Evolutionary conservation across 306 rosid genomes (phyloP).

Genomic region (Vicia sativa): DNA sequence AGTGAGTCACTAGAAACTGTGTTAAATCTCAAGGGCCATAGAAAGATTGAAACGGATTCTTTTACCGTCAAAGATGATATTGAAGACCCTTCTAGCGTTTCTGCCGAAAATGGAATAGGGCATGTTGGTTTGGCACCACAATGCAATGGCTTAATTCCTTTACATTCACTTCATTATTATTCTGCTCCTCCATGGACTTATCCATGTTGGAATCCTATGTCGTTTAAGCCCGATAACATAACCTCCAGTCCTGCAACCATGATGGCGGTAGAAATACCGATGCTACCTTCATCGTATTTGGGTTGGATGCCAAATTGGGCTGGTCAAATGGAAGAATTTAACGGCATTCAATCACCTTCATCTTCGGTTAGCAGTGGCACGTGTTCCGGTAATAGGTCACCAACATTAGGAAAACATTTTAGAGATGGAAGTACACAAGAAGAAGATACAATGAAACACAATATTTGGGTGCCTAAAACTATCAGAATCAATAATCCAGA

Average conservation of each 20-base stretch:
- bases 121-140: conserved; percentile 38
- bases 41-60: conserved; percentile 36
- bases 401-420: conserved; percentile 62
- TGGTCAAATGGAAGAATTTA: conserved; percentile 38
- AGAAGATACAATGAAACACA: conserved; percentile 44
- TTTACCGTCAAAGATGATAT: conserved; percentile 35
- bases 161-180: conserved; percentile 44
- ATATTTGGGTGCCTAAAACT: conserved; percentile 73
- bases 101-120: conserved; percentile 43
- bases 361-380: conserved; percentile 41
- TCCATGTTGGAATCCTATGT: conserved; percentile 52
- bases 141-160: conserved; percentile 34
- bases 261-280: conserved; percentile 42
- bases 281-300: conserved; percentile 45
- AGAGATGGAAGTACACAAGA: conserved; percentile 50
- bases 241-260: conserved; percentile 41
- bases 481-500: conserved; percentile 60
- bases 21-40: conserved; percentile 47
- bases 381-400: conserved; percentile 47
- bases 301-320: conserved; percentile 51
- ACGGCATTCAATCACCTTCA: conserved; percentile 46
- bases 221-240: conserved; percentile 32
- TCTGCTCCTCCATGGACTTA: conserved; percentile 53
- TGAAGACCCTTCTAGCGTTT: conserved; percentile 45
- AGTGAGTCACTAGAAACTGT: conserved; percentile 50